Percentiles rank a stretch among this genome's conserved stretches.
phyloP scores from a whole-genome alignment of 768 basidiomycete species.

The Lactarius evosmus region DNA sequence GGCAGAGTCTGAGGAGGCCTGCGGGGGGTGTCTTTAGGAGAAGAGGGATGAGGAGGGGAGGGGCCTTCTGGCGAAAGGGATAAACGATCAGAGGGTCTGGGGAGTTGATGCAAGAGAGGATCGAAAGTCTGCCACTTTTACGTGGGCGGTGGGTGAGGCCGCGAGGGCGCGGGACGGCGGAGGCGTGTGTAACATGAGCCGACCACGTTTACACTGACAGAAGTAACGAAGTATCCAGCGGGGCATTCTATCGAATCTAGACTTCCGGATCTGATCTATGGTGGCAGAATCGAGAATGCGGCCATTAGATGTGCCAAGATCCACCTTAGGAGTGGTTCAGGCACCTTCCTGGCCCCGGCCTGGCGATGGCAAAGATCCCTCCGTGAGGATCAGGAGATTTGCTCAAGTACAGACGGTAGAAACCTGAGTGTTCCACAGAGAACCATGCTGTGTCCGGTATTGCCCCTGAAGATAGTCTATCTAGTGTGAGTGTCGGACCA shows the following conservation, averaged over 20 bases:
- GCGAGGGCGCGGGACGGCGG: conserved; percentile 32
- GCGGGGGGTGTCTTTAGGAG: conserved; percentile 16
- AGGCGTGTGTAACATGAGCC: conserved; percentile 40
- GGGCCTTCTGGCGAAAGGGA: conserved; percentile 26
- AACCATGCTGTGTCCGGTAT: not conserved
- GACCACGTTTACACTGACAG: conserved; percentile 25
- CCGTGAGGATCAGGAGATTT: conserved; percentile 5
- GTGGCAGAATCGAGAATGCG: conserved; percentile 10
- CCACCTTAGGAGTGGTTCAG: conserved; percentile 24
- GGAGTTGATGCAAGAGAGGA: conserved; percentile 30
- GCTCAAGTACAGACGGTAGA: not conserved
- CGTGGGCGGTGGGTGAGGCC: conserved; percentile 34
- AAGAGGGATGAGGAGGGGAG: conserved; percentile 10
- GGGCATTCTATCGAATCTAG: conserved; percentile 20
- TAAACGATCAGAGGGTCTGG: conserved; percentile 32
- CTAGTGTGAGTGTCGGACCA: not conserved
- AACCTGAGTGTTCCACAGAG: not conserved
- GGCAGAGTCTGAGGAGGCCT: conserved; percentile 21
- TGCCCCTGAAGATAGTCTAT: not conserved
- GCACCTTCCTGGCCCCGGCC: conserved; percentile 14
- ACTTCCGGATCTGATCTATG: conserved; percentile 27
- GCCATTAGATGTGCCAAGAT: conserved; percentile 15
- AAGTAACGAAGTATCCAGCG: conserved; percentile 12
- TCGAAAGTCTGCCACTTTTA: conserved; percentile 31
- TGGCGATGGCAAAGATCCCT: conserved; percentile 8